Evolutionary conservation across 805 yeast genomes (phyloP).

Genomic region (Hanseniaspora guilliermondii): DNA sequence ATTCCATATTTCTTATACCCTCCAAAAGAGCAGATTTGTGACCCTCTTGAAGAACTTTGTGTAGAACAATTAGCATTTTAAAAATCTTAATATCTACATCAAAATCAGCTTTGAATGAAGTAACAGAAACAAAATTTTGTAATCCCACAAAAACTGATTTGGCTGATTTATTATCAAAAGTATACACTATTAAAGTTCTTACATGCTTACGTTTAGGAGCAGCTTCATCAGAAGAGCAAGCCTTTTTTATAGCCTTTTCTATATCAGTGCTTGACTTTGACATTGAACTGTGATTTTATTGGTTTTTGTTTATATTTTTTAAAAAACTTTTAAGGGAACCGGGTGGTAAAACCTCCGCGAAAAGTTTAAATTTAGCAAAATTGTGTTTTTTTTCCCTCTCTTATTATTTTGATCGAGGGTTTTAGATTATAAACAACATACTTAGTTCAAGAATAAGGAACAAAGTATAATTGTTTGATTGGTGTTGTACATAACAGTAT

Average conservation of each 20-base stretch:
- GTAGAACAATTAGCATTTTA: slow-evolving; percentile 73
- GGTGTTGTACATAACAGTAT: no score
- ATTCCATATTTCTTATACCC: slow-evolving; percentile 64
- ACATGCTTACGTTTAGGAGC: slow-evolving; percentile 96
- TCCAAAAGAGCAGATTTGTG: slow-evolving; percentile 73
- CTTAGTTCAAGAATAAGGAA: no score
- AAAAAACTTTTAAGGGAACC: background rate
- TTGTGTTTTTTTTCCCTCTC: background rate
- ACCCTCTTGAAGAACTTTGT: slow-evolving; percentile 96
- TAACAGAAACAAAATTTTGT: slow-evolving; percentile 38
- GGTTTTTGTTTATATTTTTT: background rate
- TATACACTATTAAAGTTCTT: slow-evolving; percentile 84
- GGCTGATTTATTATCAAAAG: slow-evolving; percentile 89
- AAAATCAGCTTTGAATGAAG: background rate
- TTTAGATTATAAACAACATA: background rate
- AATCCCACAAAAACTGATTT: slow-evolving; percentile 75
- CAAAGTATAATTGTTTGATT: no score
- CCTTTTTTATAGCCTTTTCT: slow-evolving; percentile 46
- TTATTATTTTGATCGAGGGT: background rate
- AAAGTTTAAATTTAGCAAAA: background rate
- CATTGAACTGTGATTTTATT: slow-evolving; percentile 14
- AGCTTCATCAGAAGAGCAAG: slow-evolving; percentile 71
- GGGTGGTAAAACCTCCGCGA: background rate
- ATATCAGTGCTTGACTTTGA: slow-evolving; percentile 32
- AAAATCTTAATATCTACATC: slow-evolving; percentile 73